Conservation (phyloP, 176 grass and related monocot species). For the Dactylis glomerata region DNA sequence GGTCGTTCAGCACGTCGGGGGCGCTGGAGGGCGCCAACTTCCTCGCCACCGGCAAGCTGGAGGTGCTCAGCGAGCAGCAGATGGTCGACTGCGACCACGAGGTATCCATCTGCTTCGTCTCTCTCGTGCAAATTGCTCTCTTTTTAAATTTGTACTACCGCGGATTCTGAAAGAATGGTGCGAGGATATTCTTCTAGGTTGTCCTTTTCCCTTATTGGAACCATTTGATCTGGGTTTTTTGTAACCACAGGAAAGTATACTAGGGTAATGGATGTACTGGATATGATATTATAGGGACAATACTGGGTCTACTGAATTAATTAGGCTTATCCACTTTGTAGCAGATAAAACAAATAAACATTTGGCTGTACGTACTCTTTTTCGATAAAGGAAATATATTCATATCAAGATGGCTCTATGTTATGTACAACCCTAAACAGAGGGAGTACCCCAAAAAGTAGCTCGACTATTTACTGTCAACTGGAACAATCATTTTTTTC, state of each 20-base stretch:
- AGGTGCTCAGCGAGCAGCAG: conserved; percentile 86
- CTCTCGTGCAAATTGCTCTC: neutral
- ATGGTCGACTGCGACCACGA: conserved; percentile 90
- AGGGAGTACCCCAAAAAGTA: neutral
- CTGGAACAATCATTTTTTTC: neutral
- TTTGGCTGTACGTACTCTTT: no score
- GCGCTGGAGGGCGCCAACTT: conserved; percentile 82
- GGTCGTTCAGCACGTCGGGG: conserved; percentile 82
- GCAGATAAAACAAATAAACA: neutral
- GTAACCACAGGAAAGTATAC: no score
- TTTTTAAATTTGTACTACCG: neutral
- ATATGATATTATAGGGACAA: neutral
- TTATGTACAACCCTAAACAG: no score
- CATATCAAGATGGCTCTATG: no score
- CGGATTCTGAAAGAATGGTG: neutral
- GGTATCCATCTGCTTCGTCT: conserved; percentile 25
- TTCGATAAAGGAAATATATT: no score
- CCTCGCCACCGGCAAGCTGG: conserved; percentile 67
- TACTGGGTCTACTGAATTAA: neutral
- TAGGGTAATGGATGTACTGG: no score
- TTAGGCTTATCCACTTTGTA: neutral
- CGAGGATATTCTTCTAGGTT: no score
- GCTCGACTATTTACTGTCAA: neutral
- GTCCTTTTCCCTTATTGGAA: no score
- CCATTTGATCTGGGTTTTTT: no score